Evolutionary conservation across 73 alveolate genomes (phyloP).

Genomic region (Durusdinium trenchii): DNA sequence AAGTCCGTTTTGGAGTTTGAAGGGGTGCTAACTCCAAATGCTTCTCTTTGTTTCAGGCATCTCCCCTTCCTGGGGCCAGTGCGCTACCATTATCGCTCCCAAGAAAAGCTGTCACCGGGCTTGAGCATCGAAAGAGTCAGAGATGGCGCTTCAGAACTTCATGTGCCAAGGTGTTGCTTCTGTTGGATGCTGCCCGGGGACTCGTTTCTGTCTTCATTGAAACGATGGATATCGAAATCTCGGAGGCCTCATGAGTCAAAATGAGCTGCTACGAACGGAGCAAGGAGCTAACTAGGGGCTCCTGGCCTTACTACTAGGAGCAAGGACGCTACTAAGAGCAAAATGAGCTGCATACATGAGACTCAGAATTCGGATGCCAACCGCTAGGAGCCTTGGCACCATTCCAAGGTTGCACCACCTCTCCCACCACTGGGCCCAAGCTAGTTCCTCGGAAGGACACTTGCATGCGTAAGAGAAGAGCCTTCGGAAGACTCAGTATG

Average conservation of each 20-base stretch:
- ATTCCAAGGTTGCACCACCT: slow-evolving; percentile 41
- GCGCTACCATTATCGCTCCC: slow-evolving; percentile 32
- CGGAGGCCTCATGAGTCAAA: not conserved
- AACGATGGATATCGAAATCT: not conserved
- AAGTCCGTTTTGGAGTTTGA: not conserved
- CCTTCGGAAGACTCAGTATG: no score
- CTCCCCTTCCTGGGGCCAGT: slow-evolving; percentile 1
- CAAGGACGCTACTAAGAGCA: no score
- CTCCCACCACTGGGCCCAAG: not conserved
- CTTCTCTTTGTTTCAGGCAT: not conserved
- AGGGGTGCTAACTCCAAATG: no score
- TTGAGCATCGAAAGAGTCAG: not conserved
- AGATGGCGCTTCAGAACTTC: not conserved
- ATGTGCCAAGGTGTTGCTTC: not conserved
- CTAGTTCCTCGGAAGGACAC: not conserved
- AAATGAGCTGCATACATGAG: no score
- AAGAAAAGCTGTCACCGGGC: not conserved
- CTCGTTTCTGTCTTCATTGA: not conserved
- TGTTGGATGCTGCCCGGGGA: slow-evolving; percentile 14
- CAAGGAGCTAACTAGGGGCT: no score
- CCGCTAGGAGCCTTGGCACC: no score
- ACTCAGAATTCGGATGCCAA: no score
- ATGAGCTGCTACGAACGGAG: not conserved
- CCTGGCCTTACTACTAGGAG: no score
- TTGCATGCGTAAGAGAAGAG: no score